Evolutionary conservation across 2,329 filamentous ascomycete genomes (phyloP).

Genomic region (Calonectria naviculata): DNA sequence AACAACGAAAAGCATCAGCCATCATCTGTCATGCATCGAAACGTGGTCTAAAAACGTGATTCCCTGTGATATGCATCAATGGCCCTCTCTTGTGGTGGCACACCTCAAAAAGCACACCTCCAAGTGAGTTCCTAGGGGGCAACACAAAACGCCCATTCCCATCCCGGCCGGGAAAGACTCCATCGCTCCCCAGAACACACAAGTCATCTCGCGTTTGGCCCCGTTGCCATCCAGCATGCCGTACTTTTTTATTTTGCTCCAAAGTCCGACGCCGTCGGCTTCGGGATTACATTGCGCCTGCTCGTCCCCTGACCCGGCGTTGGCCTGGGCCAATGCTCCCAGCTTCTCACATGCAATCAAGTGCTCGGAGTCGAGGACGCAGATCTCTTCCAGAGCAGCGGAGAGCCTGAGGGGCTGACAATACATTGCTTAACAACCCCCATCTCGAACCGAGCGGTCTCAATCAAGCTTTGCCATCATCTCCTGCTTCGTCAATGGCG

Average conservation of each 20-base stretch:
- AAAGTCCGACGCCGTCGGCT: conserved; percentile 41
- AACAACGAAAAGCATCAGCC: conserved; percentile 57
- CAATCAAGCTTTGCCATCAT: conserved; percentile 99
- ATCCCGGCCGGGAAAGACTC: conserved; percentile 43
- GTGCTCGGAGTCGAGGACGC: conserved; percentile 43
- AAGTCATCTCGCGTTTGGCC: conserved; percentile 40
- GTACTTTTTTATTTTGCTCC: conserved; percentile 26
- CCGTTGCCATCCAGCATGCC: conserved; percentile 32
- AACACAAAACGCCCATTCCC: conserved; percentile 42
- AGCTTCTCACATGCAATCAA: conserved; percentile 42
- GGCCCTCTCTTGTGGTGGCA: conserved; percentile 42
- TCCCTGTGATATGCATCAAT: conserved; percentile 51
- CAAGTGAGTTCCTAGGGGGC: conserved; percentile 40
- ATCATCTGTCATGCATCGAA: conserved; percentile 62
- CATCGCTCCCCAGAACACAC: conserved; percentile 44
- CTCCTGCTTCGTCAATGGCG: conserved; percentile 89
- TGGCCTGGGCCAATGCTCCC: conserved; percentile 43
- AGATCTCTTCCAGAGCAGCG: conserved; percentile 43
- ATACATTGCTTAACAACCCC: conserved; percentile 47
- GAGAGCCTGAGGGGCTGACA: conserved; percentile 43
- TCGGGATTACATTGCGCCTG: conserved; percentile 44
- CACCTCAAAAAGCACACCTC: conserved; percentile 40
- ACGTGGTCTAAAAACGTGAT: conserved; percentile 59
- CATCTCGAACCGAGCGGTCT: conserved; percentile 50
- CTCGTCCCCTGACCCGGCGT: conserved; percentile 41